Conservation (phyloP, 2,329 filamentous ascomycete genomes). For the Esteya vermicola region DNA sequence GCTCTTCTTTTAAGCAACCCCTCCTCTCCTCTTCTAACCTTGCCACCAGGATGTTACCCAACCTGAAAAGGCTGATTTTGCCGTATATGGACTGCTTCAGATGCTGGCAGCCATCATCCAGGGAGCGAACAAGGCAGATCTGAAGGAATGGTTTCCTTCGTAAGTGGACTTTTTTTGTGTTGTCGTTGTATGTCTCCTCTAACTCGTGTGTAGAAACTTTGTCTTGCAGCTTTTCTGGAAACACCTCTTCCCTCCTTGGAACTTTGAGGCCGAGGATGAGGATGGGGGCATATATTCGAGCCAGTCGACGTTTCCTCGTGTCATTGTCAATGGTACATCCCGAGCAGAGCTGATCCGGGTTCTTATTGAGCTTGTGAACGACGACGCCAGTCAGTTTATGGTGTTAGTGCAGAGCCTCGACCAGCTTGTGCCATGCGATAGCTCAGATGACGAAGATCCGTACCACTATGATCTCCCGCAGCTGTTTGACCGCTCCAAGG, state of each 20-base stretch:
- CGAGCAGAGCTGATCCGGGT: constrained; percentile 47
- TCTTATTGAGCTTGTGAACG: constrained; percentile 40
- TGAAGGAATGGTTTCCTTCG: constrained; percentile 4
- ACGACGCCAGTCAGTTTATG: constrained; percentile 31
- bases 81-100: constrained; percentile 21
- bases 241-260: constrained; percentile 49
- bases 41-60: constrained; percentile 22
- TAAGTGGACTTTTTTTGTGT: background rate
- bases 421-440: constrained; percentile 34
- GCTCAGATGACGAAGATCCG: constrained; percentile 25
- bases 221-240: constrained; percentile 42
- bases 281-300: background rate
- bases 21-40: background rate
- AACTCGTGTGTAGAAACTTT: constrained; percentile 12
- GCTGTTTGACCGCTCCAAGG: constrained; percentile 49
- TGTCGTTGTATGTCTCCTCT: background rate
- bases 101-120: constrained; percentile 19
- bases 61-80: constrained; percentile 20
- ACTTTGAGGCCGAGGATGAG: constrained; percentile 12
- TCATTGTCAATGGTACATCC: constrained; percentile 38
- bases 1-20: background rate
- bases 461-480: constrained; percentile 48
- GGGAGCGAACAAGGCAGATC: constrained; percentile 4
- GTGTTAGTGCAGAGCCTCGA: constrained; percentile 36
- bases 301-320: constrained; percentile 17